Percentiles rank a stretch among this genome's conserved stretches.
Conservation (phyloP, 2,329 filamentous ascomycete species). For the Phaeoacremonium minimum region DNA sequence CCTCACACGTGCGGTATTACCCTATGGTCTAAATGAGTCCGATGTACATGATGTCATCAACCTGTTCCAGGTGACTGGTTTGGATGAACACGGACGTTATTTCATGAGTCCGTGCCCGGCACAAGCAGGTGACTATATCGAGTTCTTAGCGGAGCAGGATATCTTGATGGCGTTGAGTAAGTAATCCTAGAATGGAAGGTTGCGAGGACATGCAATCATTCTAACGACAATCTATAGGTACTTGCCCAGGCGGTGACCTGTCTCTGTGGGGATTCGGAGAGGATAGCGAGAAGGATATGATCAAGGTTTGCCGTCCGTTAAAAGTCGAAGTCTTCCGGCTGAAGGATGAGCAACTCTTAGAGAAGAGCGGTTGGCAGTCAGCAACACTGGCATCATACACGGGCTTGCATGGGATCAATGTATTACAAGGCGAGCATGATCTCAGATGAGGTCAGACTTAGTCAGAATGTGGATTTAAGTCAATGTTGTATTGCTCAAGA, state of each 20-base stretch:
- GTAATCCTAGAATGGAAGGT: conserved; percentile 14
- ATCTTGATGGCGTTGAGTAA: conserved; percentile 56
- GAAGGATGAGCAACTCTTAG: conserved; percentile 45
- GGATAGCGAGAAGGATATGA: conserved; percentile 63
- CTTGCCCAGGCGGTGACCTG: conserved; percentile 77
- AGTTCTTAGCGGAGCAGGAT: conserved; percentile 79
- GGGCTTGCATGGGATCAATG: conserved; percentile 60
- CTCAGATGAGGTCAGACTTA: no score
- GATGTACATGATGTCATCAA: conserved; percentile 86
- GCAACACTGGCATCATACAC: conserved; percentile 57
- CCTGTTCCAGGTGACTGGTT: conserved; percentile 77
- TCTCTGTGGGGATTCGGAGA: conserved; percentile 78
- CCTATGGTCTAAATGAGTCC: conserved; percentile 63
- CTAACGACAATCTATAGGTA: conserved; percentile 31
- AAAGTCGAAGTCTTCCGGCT: conserved; percentile 70
- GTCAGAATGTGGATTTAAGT: no score
- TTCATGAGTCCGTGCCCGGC: conserved; percentile 68
- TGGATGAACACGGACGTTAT: conserved; percentile 68
- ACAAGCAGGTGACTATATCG: conserved; percentile 54
- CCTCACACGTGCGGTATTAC: conserved; percentile 66
- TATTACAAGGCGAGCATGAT: conserved; percentile 13
- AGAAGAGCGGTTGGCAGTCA: conserved; percentile 55
- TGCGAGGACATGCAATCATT: conserved; percentile 27
- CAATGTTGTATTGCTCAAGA: no score
- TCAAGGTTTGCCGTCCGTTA: conserved; percentile 67